Conservation (phyloP, 345 rosid genomes). For the Euclidium syriacum region DNA sequence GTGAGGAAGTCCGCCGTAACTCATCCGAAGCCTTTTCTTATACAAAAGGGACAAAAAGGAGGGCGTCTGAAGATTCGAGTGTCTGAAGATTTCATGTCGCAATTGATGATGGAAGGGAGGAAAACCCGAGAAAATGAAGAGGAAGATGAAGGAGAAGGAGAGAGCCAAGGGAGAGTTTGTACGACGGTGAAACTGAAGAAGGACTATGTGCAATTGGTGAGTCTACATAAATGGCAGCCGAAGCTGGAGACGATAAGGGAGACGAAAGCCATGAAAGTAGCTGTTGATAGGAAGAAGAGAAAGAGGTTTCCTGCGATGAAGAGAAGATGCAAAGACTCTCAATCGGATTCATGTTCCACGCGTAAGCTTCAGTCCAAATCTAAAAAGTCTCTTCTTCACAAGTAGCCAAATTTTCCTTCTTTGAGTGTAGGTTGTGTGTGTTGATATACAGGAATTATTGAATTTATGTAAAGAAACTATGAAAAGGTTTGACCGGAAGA, state of each 20-base stretch:
- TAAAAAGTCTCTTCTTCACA: conserved; percentile 8
- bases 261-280: conserved; percentile 31
- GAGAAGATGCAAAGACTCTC: conserved; percentile 42
- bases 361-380: conserved; percentile 32
- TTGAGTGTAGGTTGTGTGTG: conserved; percentile 1
- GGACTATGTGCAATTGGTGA: conserved; percentile 55
- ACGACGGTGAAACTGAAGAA: conserved; percentile 63
- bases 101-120: conserved; percentile 45
- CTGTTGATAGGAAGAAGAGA: conserved; percentile 24
- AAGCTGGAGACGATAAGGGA: conserved; percentile 78
- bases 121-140: neutral
- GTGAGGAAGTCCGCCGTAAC: conserved; percentile 10
- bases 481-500: neutral
- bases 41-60: conserved; percentile 55
- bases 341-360: conserved; percentile 21
- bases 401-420: neutral
- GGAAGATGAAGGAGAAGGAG: conserved; percentile 4
- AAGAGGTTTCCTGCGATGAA: conserved; percentile 38
- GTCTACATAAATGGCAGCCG: conserved; percentile 65
- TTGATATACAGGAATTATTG: conserved; percentile 18
- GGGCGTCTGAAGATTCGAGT: conserved; percentile 63
- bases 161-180: conserved; percentile 38
- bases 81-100: conserved; percentile 71
- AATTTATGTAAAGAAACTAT: conserved; percentile 11
- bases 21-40: conserved; percentile 51